phyloP scores from a whole-genome alignment of 2,329 filamentous ascomycete species.

The Alternaria arborescens region DNA sequence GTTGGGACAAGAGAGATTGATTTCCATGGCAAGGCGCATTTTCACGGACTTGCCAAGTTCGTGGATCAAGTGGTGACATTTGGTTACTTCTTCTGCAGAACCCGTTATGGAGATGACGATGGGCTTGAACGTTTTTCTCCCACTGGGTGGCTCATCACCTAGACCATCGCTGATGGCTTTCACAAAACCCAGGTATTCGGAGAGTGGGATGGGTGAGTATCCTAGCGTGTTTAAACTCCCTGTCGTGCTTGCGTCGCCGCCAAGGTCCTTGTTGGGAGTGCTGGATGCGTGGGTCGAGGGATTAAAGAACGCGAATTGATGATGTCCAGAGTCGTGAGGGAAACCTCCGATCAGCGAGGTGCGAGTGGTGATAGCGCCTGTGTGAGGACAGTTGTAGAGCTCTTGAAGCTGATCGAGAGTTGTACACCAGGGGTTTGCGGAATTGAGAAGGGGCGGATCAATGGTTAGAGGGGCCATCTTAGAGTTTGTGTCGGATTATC shows the following conservation, averaged over 20 bases:
- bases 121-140: slow-evolving; percentile 56
- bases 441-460: slow-evolving; percentile 74
- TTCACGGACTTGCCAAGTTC: slow-evolving; percentile 22
- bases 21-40: slow-evolving; percentile 72
- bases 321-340: slow-evolving; percentile 64
- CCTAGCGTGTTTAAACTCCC: slow-evolving; percentile 72
- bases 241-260: slow-evolving; percentile 33
- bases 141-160: slow-evolving; percentile 8
- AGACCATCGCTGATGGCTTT: slow-evolving; percentile 53
- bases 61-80: slow-evolving; percentile 64
- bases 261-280: slow-evolving; percentile 29
- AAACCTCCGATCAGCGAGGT: slow-evolving; percentile 74
- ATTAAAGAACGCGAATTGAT: slow-evolving; percentile 74
- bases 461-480: slow-evolving; percentile 58
- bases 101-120: slow-evolving; percentile 78
- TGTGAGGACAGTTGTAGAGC: slow-evolving; percentile 69
- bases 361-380: slow-evolving; percentile 77
- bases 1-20: slow-evolving; percentile 83
- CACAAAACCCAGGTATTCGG: slow-evolving; percentile 67
- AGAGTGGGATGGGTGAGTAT: slow-evolving; percentile 72
- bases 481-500: not conserved
- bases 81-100: slow-evolving; percentile 62
- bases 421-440: slow-evolving; percentile 79
- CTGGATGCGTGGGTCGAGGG: slow-evolving; percentile 46
- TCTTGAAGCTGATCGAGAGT: slow-evolving; percentile 66